Evolutionary conservation across 345 rosid species (phyloP), one percentile per base, ranked within the genome.

Genomic region (Kernera saxatilis): DNA sequence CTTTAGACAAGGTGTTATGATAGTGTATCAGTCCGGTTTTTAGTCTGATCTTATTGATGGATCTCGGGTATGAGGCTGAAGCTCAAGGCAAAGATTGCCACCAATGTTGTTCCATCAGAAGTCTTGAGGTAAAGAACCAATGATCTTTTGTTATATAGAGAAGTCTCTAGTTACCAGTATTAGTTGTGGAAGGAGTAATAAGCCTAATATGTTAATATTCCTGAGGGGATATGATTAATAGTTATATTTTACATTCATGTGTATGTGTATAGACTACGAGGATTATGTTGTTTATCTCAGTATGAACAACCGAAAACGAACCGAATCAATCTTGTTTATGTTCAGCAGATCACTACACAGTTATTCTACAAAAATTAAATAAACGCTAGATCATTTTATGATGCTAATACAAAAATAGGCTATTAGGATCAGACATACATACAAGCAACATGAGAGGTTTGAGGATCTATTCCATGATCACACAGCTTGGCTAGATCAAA

Each of bases 181-280:
- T 69, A 54, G 15, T 30, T 30, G 43, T 68, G 53, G 53, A 55
- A 45, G 27, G 11, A 57, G 65, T 58, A 55, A 54, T 55, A 73
- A 48, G 50, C 32, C 29, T 54, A 72, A 51, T 21, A 51, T 21
- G 29, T 56, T 41, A 59, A 27, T 61, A 61, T 25, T 27, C 68
- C 40, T 8, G 52, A 15, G 19, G 30, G 55, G 55, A 64, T 41
- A 64, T 41, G 29, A 36, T 22, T 27, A 64, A 46, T 64, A 56
- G 66, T 65, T 49, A 59, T 74, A 59, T 30, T 36, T 49, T 64
- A 36, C 43, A n/a, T 73, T 48, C 26, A 2, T 36, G 19, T 67
- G 68, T 66, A 48, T 66, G 54, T 73, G 77, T 73, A 57, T 57
- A 73, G 51, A 48, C 70, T 30, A 29, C 14, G 33, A 35, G 3